Evolutionary conservation across 495 filamentous ascomycete genomes (phyloP).

Genomic region (Sporormia fimetaria): DNA sequence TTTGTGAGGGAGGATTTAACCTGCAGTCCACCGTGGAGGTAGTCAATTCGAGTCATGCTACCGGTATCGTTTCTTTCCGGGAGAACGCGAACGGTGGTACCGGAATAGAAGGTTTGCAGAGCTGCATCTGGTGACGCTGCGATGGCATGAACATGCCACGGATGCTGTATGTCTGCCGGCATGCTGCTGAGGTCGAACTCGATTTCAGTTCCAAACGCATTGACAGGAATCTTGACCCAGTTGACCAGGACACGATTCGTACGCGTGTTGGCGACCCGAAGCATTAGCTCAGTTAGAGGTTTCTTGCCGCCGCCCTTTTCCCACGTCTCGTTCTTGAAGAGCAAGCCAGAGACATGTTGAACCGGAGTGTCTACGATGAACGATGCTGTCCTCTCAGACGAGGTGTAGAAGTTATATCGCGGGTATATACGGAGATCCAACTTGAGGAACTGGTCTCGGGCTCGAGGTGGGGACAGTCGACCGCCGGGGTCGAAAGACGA

Average conservation of each 20-base stretch:
- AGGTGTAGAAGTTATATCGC: constrained; percentile 50
- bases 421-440: constrained; percentile 49
- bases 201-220: constrained; percentile 7
- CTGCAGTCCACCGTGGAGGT: constrained; percentile 45
- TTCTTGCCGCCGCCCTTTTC: background rate
- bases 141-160: no score
- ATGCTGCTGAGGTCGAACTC: background rate
- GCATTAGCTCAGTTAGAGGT: constrained; percentile 17
- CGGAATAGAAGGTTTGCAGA: constrained; percentile 36
- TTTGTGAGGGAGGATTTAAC: constrained; percentile 32
- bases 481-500: constrained; percentile 49
- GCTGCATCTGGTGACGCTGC: constrained; percentile 26
- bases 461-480: constrained; percentile 38
- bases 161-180: no score
- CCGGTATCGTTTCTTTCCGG: constrained; percentile 44
- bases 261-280: constrained; percentile 31
- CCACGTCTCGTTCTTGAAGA: constrained; percentile 31
- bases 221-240: constrained; percentile 5
- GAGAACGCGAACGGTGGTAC: constrained; percentile 43
- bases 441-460: constrained; percentile 33
- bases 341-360: constrained; percentile 40
- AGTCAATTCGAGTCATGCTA: constrained; percentile 53
- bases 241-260: constrained; percentile 22
- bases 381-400: constrained; percentile 40
- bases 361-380: constrained; percentile 51